Conservation (phyloP, 2,329 filamentous ascomycete genomes). For the Teratosphaeria zuluensis region DNA sequence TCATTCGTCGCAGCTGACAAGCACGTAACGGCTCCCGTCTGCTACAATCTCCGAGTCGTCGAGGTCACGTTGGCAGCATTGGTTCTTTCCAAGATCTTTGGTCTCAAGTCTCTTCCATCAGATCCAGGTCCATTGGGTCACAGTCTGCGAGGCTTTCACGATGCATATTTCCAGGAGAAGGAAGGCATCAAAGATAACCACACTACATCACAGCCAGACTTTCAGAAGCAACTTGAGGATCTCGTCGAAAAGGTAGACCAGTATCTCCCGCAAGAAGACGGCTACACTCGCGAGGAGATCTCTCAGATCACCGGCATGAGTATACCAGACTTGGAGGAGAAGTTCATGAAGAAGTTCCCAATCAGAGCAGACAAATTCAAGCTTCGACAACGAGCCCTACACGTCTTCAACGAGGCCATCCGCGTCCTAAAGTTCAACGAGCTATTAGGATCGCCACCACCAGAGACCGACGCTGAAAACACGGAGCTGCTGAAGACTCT, state of each 20-base stretch:
- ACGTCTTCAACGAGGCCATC: constrained; percentile 83
- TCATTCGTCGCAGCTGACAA: constrained; percentile 93
- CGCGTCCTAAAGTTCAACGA: constrained; percentile 77
- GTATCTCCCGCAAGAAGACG: constrained; percentile 66
- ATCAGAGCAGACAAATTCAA: constrained; percentile 81
- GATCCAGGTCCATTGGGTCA: constrained; percentile 77
- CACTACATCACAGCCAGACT: constrained; percentile 34
- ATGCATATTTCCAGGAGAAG: constrained; percentile 59
- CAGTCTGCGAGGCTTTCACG: constrained; percentile 78
- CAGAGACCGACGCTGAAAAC: constrained; percentile 41
- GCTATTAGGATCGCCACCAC: constrained; percentile 48
- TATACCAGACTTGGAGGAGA: constrained; percentile 60
- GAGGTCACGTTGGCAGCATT: constrained; percentile 84
- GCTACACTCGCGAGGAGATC: constrained; percentile 83
- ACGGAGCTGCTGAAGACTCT: constrained; percentile 63
- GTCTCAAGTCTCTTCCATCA: constrained; percentile 54
- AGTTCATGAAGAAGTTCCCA: constrained; percentile 80
- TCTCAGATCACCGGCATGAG: constrained; percentile 59
- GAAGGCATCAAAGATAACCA: constrained; percentile 40
- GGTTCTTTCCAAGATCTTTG: constrained; percentile 51
- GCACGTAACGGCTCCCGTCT: constrained; percentile 81
- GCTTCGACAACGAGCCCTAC: constrained; percentile 75
- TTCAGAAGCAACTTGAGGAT: constrained; percentile 57
- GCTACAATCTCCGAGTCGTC: constrained; percentile 94
- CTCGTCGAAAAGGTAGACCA: constrained; percentile 60